Percentiles rank a stretch among this genome's conserved stretches.
Evolutionary conservation across 805 yeast genomes (phyloP).

Genomic region (Jamesozyma spencerorum): DNA sequence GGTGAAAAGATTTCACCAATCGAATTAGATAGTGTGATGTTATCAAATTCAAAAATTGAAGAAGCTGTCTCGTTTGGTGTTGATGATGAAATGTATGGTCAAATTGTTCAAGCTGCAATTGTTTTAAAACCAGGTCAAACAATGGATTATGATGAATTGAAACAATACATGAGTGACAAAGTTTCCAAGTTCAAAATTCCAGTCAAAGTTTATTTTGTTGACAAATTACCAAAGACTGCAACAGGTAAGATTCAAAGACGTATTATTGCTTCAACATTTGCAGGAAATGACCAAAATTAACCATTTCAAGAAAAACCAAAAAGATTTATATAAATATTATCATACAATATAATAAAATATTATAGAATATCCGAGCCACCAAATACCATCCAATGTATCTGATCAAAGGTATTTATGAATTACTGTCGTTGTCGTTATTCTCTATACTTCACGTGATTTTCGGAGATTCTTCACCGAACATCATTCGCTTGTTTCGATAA

Average conservation of each 20-base stretch:
- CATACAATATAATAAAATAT: no score
- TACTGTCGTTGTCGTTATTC: no score
- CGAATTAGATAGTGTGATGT: constrained; percentile 54
- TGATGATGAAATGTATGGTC: constrained; percentile 60
- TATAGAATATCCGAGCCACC: no score
- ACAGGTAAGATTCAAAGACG: constrained; percentile 72
- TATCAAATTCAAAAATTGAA: constrained; percentile 51
- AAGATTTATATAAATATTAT: no score
- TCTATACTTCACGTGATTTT: no score
- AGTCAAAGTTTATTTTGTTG: constrained; percentile 44
- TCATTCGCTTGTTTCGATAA: no score
- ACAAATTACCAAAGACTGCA: constrained; percentile 62
- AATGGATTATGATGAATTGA: constrained; percentile 37
- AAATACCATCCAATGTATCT: no score
- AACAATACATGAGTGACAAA: constrained; percentile 36
- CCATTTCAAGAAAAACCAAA: no score
- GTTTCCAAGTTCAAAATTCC: constrained; percentile 57
- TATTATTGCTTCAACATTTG: constrained; percentile 46
- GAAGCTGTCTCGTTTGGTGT: constrained; percentile 69
- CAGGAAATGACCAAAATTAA: constrained; percentile 9
- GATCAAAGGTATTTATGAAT: no score
- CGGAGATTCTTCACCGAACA: no score
- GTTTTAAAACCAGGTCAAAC: constrained; percentile 39
- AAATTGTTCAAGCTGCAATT: constrained; percentile 60
- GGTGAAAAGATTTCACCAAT: constrained; percentile 73